Percentiles rank a stretch among this genome's conserved stretches.
Evolutionary conservation across 495 filamentous ascomycete genomes (phyloP).

Genomic region (Hyaloscypha variabilis): DNA sequence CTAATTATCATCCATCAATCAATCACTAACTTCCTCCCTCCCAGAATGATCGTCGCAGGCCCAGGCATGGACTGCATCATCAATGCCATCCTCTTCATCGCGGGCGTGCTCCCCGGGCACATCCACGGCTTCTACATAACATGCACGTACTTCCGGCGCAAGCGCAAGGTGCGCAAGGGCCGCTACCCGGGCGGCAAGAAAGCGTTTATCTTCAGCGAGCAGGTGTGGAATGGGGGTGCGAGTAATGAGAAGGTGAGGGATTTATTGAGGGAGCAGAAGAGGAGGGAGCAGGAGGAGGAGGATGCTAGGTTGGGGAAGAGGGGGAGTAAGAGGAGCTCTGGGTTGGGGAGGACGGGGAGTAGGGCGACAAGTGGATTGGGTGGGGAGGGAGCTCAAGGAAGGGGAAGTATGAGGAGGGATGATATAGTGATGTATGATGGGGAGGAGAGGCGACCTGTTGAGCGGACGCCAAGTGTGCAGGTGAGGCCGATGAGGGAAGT

Average conservation of each 20-base stretch:
- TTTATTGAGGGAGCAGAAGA: conserved; percentile 9
- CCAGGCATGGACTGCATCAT: conserved; percentile 36
- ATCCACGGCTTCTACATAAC: conserved; percentile 45
- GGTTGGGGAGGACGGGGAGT: not conserved
- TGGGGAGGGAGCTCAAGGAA: not conserved
- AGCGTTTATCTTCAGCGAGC: conserved; percentile 31
- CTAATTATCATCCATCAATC: conserved; percentile 2
- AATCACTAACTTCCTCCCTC: not conserved
- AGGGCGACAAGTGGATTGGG: not conserved
- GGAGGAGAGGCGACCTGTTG: not conserved
- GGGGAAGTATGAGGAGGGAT: not conserved
- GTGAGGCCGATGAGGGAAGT: not conserved
- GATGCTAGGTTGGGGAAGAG: conserved; percentile 8
- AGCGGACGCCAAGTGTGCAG: not conserved
- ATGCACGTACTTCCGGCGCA: conserved; percentile 41
- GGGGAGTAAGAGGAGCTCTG: conserved; percentile 2
- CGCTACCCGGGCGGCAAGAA: conserved; percentile 31
- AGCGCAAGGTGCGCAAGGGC: conserved; percentile 36
- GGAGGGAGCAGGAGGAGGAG: conserved; percentile 3
- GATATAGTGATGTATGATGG: not conserved
- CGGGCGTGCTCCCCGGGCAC: conserved; percentile 41
- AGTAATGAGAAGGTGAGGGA: conserved; percentile 26
- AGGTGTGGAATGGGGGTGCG: conserved; percentile 35
- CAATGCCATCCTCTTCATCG: conserved; percentile 41
- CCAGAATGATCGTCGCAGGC: conserved; percentile 25